Base-by-base conservation (phyloP, 2,329 filamentous ascomycete genomes). In the Diaporthe australafricana region DNA sequence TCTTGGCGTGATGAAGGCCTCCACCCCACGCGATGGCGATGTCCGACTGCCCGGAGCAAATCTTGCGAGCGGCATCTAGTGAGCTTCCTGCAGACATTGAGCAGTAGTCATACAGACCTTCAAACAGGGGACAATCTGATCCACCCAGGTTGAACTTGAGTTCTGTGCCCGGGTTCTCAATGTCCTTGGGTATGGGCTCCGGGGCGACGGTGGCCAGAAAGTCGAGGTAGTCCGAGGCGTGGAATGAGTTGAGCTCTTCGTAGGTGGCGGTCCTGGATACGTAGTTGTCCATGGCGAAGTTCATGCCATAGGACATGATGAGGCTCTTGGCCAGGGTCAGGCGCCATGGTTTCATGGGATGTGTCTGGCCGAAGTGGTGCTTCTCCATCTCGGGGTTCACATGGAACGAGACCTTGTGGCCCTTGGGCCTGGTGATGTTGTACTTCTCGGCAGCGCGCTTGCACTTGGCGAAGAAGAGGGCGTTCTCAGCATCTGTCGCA, bases 301-400 rank as follows among this genome's bases (percentile, higher is more conserved):
- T 95, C 89, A 99, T 94, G 76, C 96, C 96, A 81, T 98, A 98
- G 1, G 94, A 93, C 80, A 97, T 92, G 75, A 99, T 94, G 57
- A 99, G 89, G 78, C 96, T 94, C 82, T 99, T 98, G 70, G 96
- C 97, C 70, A 99, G 88, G 20, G 95, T 98, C 75, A 99, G 86
- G 45, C 96, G 94, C 96, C 96, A 98, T 72, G 96, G 96, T 82
- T 99, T 99, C 96, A 99, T 99, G 25, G 96, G 96, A 85, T 99
- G 96, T 12, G 94, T 95, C 83, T 94, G 93, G 75, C 96, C 96
- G 81, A 99, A 99, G 82, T 99, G 96, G 83, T 98, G 96, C 80
- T 93, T 93, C 84, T 99, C 96, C 80, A 98, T 97, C 73, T 94
- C 91, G 1, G 95, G 94, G 78, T 98, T 98, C 84, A 95, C 94